Conservation (phyloP, 768 basidiomycete genomes). For the Mycena pura region DNA sequence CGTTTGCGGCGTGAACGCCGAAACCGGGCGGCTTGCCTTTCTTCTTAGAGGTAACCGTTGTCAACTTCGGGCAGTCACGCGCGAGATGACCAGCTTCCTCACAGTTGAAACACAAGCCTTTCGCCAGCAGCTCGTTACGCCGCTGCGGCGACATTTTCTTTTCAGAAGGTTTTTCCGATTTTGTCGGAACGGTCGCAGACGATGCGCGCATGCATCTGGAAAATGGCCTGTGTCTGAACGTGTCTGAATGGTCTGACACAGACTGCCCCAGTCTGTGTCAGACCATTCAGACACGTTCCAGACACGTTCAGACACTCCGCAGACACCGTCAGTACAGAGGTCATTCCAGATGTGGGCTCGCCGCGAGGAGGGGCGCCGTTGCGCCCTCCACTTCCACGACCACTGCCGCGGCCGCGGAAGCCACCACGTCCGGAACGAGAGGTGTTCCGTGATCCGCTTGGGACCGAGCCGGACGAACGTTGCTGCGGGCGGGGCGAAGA, state of each 20-base stretch:
- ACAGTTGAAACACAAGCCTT: constrained; percentile 39
- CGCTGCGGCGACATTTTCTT: background rate
- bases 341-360: too few relatives aligned
- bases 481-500: too few relatives aligned
- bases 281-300: too few relatives aligned
- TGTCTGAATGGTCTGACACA: too few relatives aligned
- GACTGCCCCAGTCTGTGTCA: too few relatives aligned
- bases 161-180: background rate
- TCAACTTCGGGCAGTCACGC: constrained; percentile 7
- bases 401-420: background rate
- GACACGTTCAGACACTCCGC: too few relatives aligned
- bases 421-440: too few relatives aligned
- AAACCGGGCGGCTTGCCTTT: constrained; percentile 5
- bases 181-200: background rate
- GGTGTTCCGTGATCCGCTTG: too few relatives aligned
- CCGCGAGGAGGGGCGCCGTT: background rate
- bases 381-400: background rate
- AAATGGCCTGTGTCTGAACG: too few relatives aligned
- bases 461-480: too few relatives aligned
- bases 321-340: too few relatives aligned
- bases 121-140: constrained; percentile 22
- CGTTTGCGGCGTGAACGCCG: background rate
- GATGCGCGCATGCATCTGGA: background rate
- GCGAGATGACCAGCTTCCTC: constrained; percentile 34
- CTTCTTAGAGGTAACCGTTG: background rate